A percentile compares a stretch with the other conserved stretches of the same genome.
These are phyloP conservation scores for Onygena corvina DNA, from an alignment of 2,329 filamentous ascomycete species.

Conservation along the genomic window DNA sequence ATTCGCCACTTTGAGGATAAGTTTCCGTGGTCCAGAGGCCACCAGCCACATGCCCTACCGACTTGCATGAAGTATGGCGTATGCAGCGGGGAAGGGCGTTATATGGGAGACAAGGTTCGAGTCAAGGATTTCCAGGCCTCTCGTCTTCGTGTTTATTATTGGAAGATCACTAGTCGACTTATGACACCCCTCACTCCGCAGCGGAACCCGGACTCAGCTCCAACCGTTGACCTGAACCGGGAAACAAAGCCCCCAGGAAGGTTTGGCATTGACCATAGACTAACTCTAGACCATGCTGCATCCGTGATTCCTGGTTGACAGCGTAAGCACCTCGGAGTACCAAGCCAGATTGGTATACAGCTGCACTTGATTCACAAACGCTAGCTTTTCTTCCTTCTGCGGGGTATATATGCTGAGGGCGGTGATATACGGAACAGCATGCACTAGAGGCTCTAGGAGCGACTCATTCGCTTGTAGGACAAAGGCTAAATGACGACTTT, in stretches of 20 bases:
- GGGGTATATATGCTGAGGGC: no score
- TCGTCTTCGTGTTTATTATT: not conserved
- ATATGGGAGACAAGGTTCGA: not conserved
- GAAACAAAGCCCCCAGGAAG: not conserved
- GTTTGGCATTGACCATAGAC: not conserved
- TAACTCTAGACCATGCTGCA: conserved; percentile 3
- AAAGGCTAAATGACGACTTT: conserved; percentile 1
- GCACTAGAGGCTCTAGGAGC: not conserved
- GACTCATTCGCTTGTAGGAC: not conserved
- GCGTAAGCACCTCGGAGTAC: not conserved
- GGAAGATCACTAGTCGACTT: not conserved
- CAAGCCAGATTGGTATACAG: not conserved
- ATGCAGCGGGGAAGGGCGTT: not conserved
- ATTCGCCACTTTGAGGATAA: conserved; percentile 7
- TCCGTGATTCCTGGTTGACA: not conserved
- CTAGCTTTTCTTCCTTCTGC: no score
- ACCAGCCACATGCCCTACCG: conserved; percentile 4
- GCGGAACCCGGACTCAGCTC: conserved; percentile 4
- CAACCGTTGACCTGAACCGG: not conserved
- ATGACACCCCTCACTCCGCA: conserved; percentile 6
- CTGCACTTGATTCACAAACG: no score
- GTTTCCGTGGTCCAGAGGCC: not conserved
- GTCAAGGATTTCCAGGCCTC: conserved; percentile 3
- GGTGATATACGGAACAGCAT: no score
- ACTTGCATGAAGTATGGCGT: not conserved